A percentile compares a stretch with the other conserved stretches of the same genome.
Evolutionary conservation across 2,329 filamentous ascomycete species (phyloP).

Genomic region (Hymenoscyphus repandus): DNA sequence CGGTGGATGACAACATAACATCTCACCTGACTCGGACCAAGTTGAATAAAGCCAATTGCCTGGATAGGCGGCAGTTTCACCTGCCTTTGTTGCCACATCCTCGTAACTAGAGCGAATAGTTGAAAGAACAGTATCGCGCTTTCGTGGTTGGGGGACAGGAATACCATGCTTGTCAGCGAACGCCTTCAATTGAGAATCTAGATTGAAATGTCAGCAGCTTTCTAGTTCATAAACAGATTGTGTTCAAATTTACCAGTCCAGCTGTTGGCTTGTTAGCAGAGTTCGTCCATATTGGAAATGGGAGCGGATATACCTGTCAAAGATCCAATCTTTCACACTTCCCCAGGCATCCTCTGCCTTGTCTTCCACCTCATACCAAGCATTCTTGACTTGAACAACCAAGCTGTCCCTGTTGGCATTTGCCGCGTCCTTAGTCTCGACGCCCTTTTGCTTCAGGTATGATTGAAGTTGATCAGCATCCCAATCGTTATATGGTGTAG

Average conservation of each 20-base stretch:
- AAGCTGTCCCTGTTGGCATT: conserved; percentile 66
- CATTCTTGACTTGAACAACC: conserved; percentile 61
- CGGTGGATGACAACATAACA: background rate
- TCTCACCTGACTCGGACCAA: conserved; percentile 69
- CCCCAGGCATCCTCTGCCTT: conserved; percentile 66
- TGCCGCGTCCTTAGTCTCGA: conserved; percentile 62
- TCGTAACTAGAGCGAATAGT: conserved; percentile 80
- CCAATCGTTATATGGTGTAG: conserved; percentile 73
- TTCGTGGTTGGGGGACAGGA: conserved; percentile 77
- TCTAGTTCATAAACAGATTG: too few species aligned
- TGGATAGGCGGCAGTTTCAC: conserved; percentile 79
- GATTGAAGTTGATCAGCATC: conserved; percentile 60
- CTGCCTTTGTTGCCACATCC: conserved; percentile 63
- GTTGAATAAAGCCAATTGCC: conserved; percentile 90
- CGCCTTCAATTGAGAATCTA: conserved; percentile 83
- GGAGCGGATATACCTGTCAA: conserved; percentile 59
- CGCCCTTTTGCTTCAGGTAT: conserved; percentile 67
- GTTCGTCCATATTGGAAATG: background rate
- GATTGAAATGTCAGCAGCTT: background rate
- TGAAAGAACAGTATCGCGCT: conserved; percentile 75
- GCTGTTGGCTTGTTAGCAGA: conserved; percentile 12
- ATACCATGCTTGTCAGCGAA: conserved; percentile 88
- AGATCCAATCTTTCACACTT: conserved; percentile 82
- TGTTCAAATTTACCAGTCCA: conserved; percentile 16
- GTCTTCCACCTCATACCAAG: conserved; percentile 77